Conservation (phyloP, 306 rosid species). For the Psophocarpus tetragonolobus region DNA sequence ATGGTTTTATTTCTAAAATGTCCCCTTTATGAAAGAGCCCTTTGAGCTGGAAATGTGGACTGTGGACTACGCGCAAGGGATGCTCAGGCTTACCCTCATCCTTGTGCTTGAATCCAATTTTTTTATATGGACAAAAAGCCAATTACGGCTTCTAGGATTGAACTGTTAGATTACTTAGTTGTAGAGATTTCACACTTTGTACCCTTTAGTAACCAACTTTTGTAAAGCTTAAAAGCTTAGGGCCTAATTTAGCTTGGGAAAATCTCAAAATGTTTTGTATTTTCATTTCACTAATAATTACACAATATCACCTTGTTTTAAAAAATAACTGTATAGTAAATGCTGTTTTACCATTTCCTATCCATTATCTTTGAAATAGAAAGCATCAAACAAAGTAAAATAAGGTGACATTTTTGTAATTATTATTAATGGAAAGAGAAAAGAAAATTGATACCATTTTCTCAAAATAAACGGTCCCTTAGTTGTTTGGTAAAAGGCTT, state of each 20-base stretch:
- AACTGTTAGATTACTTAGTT: neutral
- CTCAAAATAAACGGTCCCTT: neutral
- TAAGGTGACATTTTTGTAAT: neutral
- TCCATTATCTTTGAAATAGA: neutral
- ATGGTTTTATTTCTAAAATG: conserved; percentile 5
- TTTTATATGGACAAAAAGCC: neutral
- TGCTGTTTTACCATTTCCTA: neutral
- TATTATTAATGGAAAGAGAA: neutral
- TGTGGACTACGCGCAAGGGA: neutral
- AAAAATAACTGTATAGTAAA: neutral
- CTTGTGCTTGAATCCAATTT: neutral
- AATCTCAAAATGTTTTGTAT: neutral
- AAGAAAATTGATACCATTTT: neutral
- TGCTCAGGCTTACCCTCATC: neutral
- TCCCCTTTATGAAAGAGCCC: neutral
- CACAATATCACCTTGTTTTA: neutral
- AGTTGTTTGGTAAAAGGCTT: neutral
- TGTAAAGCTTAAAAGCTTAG: neutral
- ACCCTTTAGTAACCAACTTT: neutral
- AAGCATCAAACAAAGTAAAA: neutral
- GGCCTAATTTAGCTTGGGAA: neutral
- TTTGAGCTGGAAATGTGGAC: conserved; percentile 4
- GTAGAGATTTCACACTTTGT: neutral
- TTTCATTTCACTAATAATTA: neutral
- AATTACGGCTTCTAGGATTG: neutral